A percentile compares a stretch with the other conserved stretches of the same genome.
These are phyloP conservation scores for Hylodesmum podocarpum DNA, from an alignment of 306 rosid genomes.

Conservation along the genomic window DNA sequence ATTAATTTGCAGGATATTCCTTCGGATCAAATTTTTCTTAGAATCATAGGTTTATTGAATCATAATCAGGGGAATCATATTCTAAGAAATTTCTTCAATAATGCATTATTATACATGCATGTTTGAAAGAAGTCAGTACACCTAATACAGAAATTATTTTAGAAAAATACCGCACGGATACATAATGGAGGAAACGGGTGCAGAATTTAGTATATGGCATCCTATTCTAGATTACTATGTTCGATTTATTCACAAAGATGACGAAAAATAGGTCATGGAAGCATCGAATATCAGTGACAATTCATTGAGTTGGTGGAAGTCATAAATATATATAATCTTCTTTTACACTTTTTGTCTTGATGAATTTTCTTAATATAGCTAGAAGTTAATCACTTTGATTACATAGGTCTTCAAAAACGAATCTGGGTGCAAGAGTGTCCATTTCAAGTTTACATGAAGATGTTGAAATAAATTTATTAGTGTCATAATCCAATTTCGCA, in stretches of 20 bases:
- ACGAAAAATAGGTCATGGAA: conserved; percentile 16
- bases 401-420: not conserved
- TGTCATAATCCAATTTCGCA: not conserved
- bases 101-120: not conserved
- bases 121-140: not conserved
- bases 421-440: not conserved
- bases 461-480: not conserved
- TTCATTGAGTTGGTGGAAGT: conserved; percentile 8
- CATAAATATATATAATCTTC: conserved; percentile 17
- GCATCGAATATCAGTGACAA: conserved; percentile 14
- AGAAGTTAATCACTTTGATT: not conserved
- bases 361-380: not conserved
- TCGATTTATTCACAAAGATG: conserved; percentile 14
- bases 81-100: conserved; percentile 32
- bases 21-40: not conserved
- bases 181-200: not conserved
- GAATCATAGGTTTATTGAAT: conserved; percentile 20
- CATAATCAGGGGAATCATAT: conserved; percentile 47
- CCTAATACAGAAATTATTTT: not conserved
- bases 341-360: not conserved
- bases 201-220: conserved; percentile 28
- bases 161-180: not conserved
- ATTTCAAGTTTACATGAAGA: not conserved
- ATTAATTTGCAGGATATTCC: conserved; percentile 8
- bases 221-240: conserved; percentile 33